These are phyloP conservation scores for Yarrowia sp. DNA, from an alignment of 805 yeast genomes.

Conservation along the genomic window DNA sequence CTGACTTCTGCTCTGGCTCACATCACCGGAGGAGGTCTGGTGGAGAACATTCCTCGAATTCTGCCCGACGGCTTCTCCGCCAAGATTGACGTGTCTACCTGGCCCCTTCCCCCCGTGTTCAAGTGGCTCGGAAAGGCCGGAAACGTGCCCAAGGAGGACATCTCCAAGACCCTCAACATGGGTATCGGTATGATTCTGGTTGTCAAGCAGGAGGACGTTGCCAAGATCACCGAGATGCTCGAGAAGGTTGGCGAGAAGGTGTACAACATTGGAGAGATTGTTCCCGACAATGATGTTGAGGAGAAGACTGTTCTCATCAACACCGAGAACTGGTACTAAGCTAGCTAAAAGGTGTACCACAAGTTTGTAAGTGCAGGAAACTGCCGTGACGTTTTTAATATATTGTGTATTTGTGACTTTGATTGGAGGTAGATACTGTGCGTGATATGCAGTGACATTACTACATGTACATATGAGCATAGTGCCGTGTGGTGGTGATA, in stretches of 20 bases:
- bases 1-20: constrained; percentile 87
- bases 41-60: constrained; percentile 95
- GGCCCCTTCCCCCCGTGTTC: constrained; percentile 88
- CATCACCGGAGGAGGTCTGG: constrained; percentile 97
- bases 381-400: constrained; percentile 19
- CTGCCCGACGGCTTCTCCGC: constrained; percentile 81
- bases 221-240: constrained; percentile 52
- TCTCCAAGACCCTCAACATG: constrained; percentile 86
- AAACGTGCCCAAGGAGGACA: constrained; percentile 79
- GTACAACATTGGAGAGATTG: constrained; percentile 61
- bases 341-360: not conserved
- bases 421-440: not conserved
- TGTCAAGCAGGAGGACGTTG: constrained; percentile 67
- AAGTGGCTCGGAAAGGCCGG: constrained; percentile 93
- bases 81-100: constrained; percentile 66
- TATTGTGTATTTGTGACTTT: not conserved
- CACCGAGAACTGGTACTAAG: constrained; percentile 39
- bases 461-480: not conserved
- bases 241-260: constrained; percentile 71
- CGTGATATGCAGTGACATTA: not conserved
- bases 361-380: constrained; percentile 16
- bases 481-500: not conserved
- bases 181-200: constrained; percentile 97
- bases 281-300: constrained; percentile 42
- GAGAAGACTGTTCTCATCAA: constrained; percentile 41